These are phyloP conservation scores for Saturnispora galanensis DNA, from an alignment of 805 yeast genomes.

Conservation along the genomic window DNA sequence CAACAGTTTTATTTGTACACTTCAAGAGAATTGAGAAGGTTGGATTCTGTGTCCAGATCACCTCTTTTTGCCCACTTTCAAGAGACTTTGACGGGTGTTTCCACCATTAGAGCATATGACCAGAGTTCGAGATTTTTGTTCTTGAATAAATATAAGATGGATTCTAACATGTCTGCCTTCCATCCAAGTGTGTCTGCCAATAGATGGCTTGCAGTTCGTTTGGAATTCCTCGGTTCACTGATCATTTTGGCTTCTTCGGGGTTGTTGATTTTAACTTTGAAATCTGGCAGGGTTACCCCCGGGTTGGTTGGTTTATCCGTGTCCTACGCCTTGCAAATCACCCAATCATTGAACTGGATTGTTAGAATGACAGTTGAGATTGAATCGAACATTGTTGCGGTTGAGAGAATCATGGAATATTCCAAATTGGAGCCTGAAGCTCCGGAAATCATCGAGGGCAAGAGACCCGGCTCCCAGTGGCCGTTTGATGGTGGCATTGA, in stretches of 20 bases:
- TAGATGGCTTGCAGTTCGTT: slow-evolving; percentile 94
- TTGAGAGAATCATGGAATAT: slow-evolving; percentile 59
- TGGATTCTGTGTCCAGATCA: slow-evolving; percentile 70
- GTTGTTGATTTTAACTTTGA: slow-evolving; percentile 61
- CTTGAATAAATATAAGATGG: slow-evolving; percentile 63
- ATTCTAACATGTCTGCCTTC: slow-evolving; percentile 81
- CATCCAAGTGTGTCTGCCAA: slow-evolving; percentile 90
- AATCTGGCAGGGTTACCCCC: slow-evolving; percentile 62
- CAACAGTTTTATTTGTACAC: slow-evolving; percentile 70
- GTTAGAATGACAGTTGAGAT: slow-evolving; percentile 98
- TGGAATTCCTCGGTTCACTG: slow-evolving; percentile 83
- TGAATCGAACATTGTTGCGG: slow-evolving; percentile 88
- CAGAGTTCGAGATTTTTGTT: slow-evolving; percentile 55
- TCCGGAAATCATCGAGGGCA: slow-evolving; percentile 37
- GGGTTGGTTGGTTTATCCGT: slow-evolving; percentile 93
- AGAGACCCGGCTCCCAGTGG: slow-evolving; percentile 63
- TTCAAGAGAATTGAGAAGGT: slow-evolving; percentile 73
- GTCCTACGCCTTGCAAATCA: slow-evolving; percentile 85
- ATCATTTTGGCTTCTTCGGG: slow-evolving; percentile 83
- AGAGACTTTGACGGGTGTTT: slow-evolving; percentile 67
- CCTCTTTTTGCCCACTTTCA: slow-evolving; percentile 81
- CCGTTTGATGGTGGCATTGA: slow-evolving; percentile 60
- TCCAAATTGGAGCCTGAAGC: slow-evolving; percentile 60
- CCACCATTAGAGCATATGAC: slow-evolving; percentile 65
- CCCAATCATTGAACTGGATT: slow-evolving; percentile 93